These are phyloP conservation scores for Fusarium verrucosum DNA, from an alignment of 2,329 filamentous ascomycete species.

Conservation along the genomic window DNA sequence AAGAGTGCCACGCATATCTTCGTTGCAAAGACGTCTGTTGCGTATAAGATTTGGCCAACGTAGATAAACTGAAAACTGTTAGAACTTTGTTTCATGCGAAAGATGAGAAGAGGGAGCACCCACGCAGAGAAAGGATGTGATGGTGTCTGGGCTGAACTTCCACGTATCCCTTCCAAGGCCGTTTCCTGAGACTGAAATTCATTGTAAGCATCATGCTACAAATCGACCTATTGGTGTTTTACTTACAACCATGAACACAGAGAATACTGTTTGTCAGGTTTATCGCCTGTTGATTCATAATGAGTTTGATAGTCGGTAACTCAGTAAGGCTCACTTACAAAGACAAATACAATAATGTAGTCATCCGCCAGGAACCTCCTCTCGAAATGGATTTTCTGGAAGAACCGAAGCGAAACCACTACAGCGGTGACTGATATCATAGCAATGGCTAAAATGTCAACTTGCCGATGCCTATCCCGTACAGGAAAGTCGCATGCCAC, in stretches of 20 bases:
- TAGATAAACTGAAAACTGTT: neutral
- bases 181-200: neutral
- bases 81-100: neutral
- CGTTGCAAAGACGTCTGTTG: neutral
- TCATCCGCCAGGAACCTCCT: neutral
- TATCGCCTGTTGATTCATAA: neutral
- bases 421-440: neutral
- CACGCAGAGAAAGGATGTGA: slow-evolving; percentile 1
- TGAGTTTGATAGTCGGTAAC: no score
- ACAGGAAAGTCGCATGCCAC: neutral
- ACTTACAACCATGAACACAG: neutral
- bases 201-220: neutral
- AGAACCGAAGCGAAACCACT: neutral
- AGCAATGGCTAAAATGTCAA: neutral
- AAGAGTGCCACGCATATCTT: slow-evolving; percentile 20
- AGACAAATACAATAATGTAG: neutral
- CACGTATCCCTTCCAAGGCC: slow-evolving; percentile 16
- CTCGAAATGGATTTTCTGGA: neutral
- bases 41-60: slow-evolving; percentile 10
- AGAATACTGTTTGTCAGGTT: neutral
- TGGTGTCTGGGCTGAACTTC: neutral
- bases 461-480: neutral
- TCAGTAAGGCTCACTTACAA: neutral
- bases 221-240: neutral
- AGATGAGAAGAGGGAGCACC: rapidly evolving